Conservation (phyloP, 202 grass and related monocot genomes). For the Panicum virgatum region DNA sequence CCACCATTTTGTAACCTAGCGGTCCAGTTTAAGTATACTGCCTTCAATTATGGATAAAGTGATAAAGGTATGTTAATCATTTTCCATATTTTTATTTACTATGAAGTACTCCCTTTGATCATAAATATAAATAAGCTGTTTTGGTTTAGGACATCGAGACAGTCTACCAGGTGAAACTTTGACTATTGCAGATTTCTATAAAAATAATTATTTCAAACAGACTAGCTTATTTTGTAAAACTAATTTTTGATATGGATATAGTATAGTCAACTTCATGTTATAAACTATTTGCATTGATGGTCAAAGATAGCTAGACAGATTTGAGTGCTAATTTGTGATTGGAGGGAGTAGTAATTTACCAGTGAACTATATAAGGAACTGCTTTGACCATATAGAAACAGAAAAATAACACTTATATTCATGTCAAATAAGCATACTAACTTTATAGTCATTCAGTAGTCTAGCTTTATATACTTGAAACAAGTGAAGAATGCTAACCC, state of each 20-base stretch:
- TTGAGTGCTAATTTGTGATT: neutral
- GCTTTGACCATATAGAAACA: neutral
- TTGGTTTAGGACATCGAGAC: neutral
- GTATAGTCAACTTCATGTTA: neutral
- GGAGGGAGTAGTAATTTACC: neutral
- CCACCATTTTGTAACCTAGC: neutral
- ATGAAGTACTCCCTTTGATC: neutral
- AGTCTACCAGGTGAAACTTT: neutral
- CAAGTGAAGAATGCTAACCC: constrained; percentile 31
- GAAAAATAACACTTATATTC: neutral
- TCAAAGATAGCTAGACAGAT: too few species aligned
- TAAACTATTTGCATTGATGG: neutral
- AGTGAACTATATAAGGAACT: neutral
- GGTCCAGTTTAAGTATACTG: constrained; percentile 1
- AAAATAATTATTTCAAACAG: neutral
- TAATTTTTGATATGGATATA: neutral
- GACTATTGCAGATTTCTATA: neutral
- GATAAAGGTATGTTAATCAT: neutral
- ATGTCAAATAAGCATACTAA: neutral
- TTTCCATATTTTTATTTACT: neutral
- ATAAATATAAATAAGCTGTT: neutral
- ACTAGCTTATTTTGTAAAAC: neutral
- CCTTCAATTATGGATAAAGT: neutral
- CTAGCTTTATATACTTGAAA: constrained; percentile 11
- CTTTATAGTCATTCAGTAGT: neutral